Evolutionary conservation across 2,329 filamentous ascomycete genomes (phyloP), one percentile per base, ranked within the genome.

Genomic region (Lachnellula arida): DNA sequence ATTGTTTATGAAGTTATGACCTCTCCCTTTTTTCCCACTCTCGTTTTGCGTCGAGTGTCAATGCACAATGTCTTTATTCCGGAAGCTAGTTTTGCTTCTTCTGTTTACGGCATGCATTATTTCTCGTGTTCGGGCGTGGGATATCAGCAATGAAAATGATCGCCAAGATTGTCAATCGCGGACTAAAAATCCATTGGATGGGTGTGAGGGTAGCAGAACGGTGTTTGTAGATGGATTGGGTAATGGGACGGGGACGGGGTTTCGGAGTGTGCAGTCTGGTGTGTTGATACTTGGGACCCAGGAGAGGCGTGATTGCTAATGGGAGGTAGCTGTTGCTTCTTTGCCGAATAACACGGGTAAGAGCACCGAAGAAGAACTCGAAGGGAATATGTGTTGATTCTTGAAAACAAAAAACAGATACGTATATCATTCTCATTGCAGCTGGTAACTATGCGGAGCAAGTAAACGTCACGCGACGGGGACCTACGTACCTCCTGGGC

Each of bases 401-500:
- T 49, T 40, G 22, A n/a, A n/a, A n/a, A n/a, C n/a, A n/a, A n/a
- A n/a, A n/a, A 44, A 14, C 23, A 63, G 60, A 64, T 35, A 61
- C 67, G n/a, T 67, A 79, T 55, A 76, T 76, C 17, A 86, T 88
- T 61, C 75, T 87, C 12, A 78, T 87, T 46, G 76, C 79, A 0
- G 75, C 82, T 0, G 84, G 84, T 0, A 76, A 75, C 57, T 87
- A 87, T 63, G 79, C 73, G 1, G 84, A 87, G 64, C 64, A 66
- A 58, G 61, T 88, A 58, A 88, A 88, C 60, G 75, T 87, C 57
- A 87, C 84, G 4, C 81, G 84, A 1, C 69, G 73, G 1, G 83
- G 80, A 0, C 82, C 85, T 0, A 71, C 87, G 6, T 84, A 81
- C 28, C 74, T 87, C 6, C 75, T 87, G 0, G 85, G 84, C n/a